Evolutionary conservation across 495 filamentous ascomycete genomes (phyloP).

Genomic region (Podospora anserina): DNA sequence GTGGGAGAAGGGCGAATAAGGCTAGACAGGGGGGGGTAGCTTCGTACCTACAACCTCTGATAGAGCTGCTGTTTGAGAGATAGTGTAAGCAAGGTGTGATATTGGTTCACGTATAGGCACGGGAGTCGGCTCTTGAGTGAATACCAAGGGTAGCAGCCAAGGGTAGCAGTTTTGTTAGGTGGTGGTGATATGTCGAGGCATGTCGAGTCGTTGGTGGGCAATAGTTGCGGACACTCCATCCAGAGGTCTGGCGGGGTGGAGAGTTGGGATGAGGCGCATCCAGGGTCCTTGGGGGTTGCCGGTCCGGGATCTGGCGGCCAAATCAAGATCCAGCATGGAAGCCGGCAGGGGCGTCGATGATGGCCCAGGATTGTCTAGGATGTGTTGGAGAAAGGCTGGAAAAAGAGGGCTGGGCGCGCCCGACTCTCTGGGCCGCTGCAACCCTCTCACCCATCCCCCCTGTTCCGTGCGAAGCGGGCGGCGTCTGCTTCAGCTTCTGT

Average conservation of each 20-base stretch:
- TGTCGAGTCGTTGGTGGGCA: not conserved
- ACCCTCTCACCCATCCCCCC: not conserved
- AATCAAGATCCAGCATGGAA: slow-evolving; percentile 27
- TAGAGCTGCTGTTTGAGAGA: not conserved
- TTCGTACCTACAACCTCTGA: not conserved
- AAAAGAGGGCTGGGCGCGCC: slow-evolving; percentile 4
- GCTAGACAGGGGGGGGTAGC: not conserved
- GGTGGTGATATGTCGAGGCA: not conserved
- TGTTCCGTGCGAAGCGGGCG: not conserved
- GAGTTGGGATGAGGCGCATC: slow-evolving; percentile 4
- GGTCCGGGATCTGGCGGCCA: slow-evolving; percentile 24
- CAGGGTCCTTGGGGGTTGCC: slow-evolving; percentile 7
- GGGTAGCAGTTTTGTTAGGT: not conserved
- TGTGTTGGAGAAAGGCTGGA: not conserved
- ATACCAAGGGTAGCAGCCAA: not conserved
- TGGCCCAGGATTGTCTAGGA: not conserved
- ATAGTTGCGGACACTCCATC: slow-evolving; percentile 6
- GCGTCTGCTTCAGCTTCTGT: not conserved
- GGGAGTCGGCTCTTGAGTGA: not conserved
- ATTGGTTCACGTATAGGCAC: not conserved
- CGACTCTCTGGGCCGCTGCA: slow-evolving; percentile 11
- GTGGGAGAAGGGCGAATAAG: too few species aligned
- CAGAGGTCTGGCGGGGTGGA: not conserved
- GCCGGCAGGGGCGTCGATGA: slow-evolving; percentile 22
- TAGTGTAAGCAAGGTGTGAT: not conserved